Base-by-base conservation (phyloP, 768 basidiomycete species). In the Leccinum disarticulatum region DNA sequence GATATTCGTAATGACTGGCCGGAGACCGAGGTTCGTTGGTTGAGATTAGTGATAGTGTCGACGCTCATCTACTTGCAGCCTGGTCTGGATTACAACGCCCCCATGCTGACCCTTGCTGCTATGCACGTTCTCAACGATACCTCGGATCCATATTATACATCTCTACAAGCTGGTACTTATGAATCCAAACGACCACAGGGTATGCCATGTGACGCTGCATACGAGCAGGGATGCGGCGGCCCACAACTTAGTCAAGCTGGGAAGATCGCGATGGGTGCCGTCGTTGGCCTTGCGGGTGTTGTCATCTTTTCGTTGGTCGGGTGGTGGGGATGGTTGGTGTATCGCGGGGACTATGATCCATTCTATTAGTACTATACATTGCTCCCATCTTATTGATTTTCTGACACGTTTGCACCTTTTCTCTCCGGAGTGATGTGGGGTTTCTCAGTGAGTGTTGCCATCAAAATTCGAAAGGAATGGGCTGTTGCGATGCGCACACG, bases 1-100 rank as follows among this genome's bases (percentile, higher is more conserved):
- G 90, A 97, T 68, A 87, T 93, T 60, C 85, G 95, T 41, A 87
- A 82, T 58, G 93, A 96, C 70, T 96, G 93, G 91, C 88, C 88
- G 1, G 82, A 96, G 74, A 90, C 87, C 17, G 95, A 97, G 82
- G 88, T 89, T 63, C 31, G 75, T 59, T 33, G 27, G 14, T 46
- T 15, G 28, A 49, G 22, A 31, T 14, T 25, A 7, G 9, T 36
- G 13, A 28, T 11, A 22, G 11, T 31, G 4, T 33, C 47, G 7
- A 69, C 13, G 15, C 56, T 67, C 22, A 69, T 35, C 19, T 51
- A 22, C 51, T 64, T 54, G 47, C 52, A 89, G 86, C 79, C 87
- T 54, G 91, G 88, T n/a, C 74, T 93, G 43, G 95, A 97, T 69
- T 95, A 94, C 72, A 92, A 91, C 64, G 92, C 93, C 1, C 93